These are phyloP conservation scores for Cucurbita pepo DNA, from an alignment of 306 rosid genomes.

Conservation along the genomic window DNA sequence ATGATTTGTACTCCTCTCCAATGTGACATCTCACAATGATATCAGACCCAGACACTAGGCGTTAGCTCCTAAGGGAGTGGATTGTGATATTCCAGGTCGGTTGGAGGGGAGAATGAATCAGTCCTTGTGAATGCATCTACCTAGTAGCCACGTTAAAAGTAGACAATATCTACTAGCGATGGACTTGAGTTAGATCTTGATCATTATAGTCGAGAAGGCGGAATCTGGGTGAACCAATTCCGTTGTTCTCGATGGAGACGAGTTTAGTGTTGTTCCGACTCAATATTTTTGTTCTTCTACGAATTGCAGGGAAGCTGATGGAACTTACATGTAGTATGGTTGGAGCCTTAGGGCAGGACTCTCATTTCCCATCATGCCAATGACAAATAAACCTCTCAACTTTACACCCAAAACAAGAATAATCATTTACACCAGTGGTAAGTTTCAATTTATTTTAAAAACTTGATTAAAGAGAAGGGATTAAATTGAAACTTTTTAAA, in stretches of 20 bases:
- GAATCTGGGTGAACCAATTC: neutral
- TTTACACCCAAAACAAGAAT: neutral
- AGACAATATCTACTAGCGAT: neutral
- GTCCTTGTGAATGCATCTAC: too few species aligned
- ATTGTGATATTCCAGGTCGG: too few species aligned
- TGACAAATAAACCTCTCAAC: constrained; percentile 11
- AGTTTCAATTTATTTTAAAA: neutral
- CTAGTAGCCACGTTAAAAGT: too few species aligned
- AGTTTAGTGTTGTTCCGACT: neutral
- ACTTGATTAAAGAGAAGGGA: neutral
- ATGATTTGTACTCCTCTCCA: too few species aligned
- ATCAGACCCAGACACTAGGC: too few species aligned
- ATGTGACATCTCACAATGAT: too few species aligned
- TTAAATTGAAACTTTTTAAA: too few species aligned
- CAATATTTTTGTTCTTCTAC: constrained; percentile 2
- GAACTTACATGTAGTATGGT: constrained; percentile 69
- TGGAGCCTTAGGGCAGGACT: constrained; percentile 58
- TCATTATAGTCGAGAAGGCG: too few species aligned
- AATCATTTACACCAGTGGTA: neutral
- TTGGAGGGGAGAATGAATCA: too few species aligned
- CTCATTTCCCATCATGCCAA: constrained; percentile 50
- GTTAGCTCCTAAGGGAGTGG: too few species aligned
- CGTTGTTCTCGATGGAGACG: neutral
- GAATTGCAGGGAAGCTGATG: constrained; percentile 66
- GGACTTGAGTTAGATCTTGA: neutral